Evolutionary conservation across 495 filamentous ascomycete species (phyloP).

Genomic region (Aspergillus diversus): DNA sequence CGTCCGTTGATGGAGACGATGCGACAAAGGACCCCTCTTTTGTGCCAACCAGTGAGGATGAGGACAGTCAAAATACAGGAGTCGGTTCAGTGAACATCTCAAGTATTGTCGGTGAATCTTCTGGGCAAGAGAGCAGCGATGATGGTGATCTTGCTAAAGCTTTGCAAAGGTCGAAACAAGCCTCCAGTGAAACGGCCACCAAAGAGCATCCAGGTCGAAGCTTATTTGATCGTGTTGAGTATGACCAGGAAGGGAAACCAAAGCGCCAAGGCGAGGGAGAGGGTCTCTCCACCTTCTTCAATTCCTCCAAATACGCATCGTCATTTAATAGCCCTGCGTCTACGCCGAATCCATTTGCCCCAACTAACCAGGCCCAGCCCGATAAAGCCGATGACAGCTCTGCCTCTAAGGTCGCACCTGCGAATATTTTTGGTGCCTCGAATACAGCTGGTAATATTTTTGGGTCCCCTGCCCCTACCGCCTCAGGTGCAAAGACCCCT

Average conservation of each 20-base stretch:
- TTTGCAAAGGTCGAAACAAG: constrained; percentile 28
- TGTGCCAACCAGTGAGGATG: constrained; percentile 27
- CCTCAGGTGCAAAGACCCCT: constrained; percentile 25
- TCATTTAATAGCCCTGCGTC: constrained; percentile 30
- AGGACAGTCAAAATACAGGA: constrained; percentile 32
- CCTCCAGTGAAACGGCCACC: constrained; percentile 35
- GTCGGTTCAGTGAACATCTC: constrained; percentile 25
- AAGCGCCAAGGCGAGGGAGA: constrained; percentile 43
- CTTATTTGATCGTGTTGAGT: constrained; percentile 62
- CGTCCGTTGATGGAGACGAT: constrained; percentile 27
- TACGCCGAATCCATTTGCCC: constrained; percentile 33
- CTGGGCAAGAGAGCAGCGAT: constrained; percentile 31
- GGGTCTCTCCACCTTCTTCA: constrained; percentile 28
- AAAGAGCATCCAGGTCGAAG: constrained; percentile 45
- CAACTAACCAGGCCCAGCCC: constrained; percentile 21
- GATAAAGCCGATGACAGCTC: constrained; percentile 21
- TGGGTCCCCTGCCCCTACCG: constrained; percentile 22
- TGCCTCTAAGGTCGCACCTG: constrained; percentile 21
- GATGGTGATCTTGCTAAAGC: constrained; percentile 30
- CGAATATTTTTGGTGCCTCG: constrained; percentile 34
- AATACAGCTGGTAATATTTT: constrained; percentile 22
- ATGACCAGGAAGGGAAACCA: constrained; percentile 50
- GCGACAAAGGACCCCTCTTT: constrained; percentile 19
- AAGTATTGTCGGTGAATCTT: constrained; percentile 23
- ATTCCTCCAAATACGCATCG: constrained; percentile 28